Evolutionary conservation across 169 alveolate genomes (phyloP).

Genomic region (Eimeria acervulina): DNA sequence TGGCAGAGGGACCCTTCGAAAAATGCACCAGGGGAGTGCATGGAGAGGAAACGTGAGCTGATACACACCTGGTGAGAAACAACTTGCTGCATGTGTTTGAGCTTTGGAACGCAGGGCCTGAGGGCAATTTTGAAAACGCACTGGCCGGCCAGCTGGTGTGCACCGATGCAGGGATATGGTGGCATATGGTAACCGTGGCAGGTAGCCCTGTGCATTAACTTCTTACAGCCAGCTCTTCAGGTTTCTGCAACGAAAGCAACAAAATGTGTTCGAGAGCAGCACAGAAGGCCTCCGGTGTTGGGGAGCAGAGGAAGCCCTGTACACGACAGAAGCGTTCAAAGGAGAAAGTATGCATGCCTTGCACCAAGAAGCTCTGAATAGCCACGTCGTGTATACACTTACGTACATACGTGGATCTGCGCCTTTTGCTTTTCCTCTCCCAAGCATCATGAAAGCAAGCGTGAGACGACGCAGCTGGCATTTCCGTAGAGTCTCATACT

Average conservation of each 20-base stretch:
- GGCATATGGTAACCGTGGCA: not conserved
- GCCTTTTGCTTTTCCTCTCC: not conserved
- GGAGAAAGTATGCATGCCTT: not conserved
- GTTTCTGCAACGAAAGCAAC: conserved; percentile 11
- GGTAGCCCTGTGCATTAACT: not conserved
- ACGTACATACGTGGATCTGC: not conserved
- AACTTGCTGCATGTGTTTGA: conserved; percentile 13
- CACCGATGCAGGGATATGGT: not conserved
- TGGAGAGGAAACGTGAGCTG: not conserved
- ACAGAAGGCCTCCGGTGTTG: conserved; percentile 38
- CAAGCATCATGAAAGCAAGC: not conserved
- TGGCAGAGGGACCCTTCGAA: not conserved
- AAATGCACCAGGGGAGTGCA: not conserved
- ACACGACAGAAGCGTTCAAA: not conserved
- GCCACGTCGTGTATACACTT: not conserved
- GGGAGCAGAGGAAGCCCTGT: conserved; percentile 75
- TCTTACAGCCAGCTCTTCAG: conserved; percentile 42
- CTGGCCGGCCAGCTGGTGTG: not conserved
- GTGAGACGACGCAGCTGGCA: not conserved
- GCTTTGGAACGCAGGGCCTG: conserved; percentile 69
- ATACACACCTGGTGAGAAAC: conserved; percentile 55
- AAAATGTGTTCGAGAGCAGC: conserved; percentile 41
- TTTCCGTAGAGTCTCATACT: not conserved
- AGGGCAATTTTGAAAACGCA: not conserved
- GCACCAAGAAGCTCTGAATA: not conserved